Base-by-base conservation (phyloP, 1,284 basidiomycete species). In the Microbotryum intermedium region DNA sequence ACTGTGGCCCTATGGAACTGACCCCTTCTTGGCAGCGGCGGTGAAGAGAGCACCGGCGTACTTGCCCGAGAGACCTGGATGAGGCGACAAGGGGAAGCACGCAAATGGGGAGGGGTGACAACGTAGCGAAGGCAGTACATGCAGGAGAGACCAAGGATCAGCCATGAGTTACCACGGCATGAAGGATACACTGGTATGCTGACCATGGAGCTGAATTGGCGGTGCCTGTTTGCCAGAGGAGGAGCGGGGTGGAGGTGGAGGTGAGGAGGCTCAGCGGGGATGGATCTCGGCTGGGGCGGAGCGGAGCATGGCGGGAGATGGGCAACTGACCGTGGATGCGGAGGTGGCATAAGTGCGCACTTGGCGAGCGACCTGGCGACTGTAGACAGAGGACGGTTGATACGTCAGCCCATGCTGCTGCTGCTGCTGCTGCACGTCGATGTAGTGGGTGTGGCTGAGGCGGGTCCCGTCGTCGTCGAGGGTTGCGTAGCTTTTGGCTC, bases 21-120 rank as follows among this genome's bases (percentile, higher is more conserved):
- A 70, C 70, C 73, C 71, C 79, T 91, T 88, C 72, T 84, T 81
- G 73, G 92, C 83, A 21, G 95, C 92, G 57, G 94, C 94, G 57
- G 86, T 83, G 79, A 89, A 99, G 67, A 89, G 83, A 29, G 95
- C 94, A 62, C 88, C 87, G 66, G 95, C 94, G 78, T 99, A 98
- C 78, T 97, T 97, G 75, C 83, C 79, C 50, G 88, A 83, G 68
- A 89, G 68, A 43, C 63, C 70, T 64, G 65, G 10, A 11, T 3
- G 4, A 3, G 13, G 11, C 13, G 6, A 10, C 29, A 30, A 30
- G 46, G 34, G 11, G n/a, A n/a, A n/a, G n/a, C n/a, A 28, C 26
- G 46, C 34, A 39, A 39, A 39, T 4, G 13, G 34, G 34, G 34
- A 16, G 34, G 34, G 18, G 34, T 16, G 34, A 39, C 2, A 34